Percentiles rank a stretch among this genome's conserved stretches.
phyloP scores from a whole-genome alignment of 2,329 filamentous ascomycete genomes.

The Cladorrhinum sp. region DNA sequence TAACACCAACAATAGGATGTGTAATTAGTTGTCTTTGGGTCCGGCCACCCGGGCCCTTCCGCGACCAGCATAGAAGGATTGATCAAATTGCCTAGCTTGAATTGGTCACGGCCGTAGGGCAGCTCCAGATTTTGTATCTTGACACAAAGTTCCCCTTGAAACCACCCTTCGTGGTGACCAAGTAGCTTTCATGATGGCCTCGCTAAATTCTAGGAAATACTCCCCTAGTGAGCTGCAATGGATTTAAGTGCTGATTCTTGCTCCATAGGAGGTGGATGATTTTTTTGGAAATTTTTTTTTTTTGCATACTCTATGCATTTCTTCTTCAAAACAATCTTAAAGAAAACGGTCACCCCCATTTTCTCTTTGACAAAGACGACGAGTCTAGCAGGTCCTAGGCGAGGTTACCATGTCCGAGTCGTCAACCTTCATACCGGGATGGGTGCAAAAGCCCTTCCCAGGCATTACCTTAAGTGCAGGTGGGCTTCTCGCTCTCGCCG shows the following conservation, averaged over 20 bases:
- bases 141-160: not conserved
- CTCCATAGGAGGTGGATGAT: not conserved
- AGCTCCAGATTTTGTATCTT: not conserved
- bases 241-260: constrained; percentile 1
- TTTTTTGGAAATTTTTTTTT: no score
- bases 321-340: not conserved
- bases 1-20: not conserved
- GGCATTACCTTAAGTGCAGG: constrained; percentile 46
- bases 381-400: not conserved
- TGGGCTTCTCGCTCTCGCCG: constrained; percentile 58
- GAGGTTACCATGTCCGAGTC: constrained; percentile 5
- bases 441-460: constrained; percentile 46
- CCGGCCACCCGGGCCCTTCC: not conserved
- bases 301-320: not conserved
- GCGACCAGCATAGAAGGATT: not conserved
- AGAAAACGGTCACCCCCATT: not conserved
- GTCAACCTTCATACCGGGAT: constrained; percentile 36
- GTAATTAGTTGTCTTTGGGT: not conserved
- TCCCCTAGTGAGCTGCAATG: not conserved
- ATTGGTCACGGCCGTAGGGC: not conserved
- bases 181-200: not conserved
- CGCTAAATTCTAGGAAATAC: not conserved
- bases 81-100: not conserved
- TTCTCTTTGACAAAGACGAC: not conserved
- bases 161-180: not conserved